phyloP scores from a whole-genome alignment of 176 grass and related monocot species.

The Oryza meyeriana region DNA sequence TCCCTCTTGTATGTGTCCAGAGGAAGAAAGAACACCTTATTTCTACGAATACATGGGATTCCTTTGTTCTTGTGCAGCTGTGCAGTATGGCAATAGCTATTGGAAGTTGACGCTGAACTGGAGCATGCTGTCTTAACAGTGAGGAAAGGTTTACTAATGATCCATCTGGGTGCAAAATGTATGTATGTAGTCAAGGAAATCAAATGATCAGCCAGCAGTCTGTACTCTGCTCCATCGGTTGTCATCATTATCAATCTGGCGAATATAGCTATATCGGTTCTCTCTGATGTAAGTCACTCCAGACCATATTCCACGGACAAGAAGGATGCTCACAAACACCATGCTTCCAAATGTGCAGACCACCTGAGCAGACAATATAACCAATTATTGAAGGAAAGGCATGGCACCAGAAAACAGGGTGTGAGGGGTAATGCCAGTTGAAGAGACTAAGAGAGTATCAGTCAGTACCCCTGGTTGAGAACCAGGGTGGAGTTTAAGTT shows the following conservation, averaged over 20 bases:
- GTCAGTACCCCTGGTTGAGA: not conserved
- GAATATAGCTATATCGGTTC: constrained; percentile 69
- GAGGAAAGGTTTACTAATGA: not conserved
- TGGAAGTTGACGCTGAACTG: not conserved
- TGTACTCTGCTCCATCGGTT: constrained; percentile 68
- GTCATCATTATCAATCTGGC: constrained; percentile 65
- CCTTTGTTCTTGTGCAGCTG: not conserved
- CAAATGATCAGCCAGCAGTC: constrained; percentile 45
- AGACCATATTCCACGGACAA: constrained; percentile 91
- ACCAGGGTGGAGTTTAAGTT: not conserved
- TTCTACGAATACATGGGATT: not conserved
- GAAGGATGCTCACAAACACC: constrained; percentile 82
- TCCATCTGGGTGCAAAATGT: not conserved
- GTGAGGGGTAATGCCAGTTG: not conserved
- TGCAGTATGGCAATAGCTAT: not conserved
- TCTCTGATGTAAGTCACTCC: constrained; percentile 78
- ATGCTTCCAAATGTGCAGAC: constrained; percentile 95
- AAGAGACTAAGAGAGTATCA: not conserved
- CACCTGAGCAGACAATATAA: constrained; percentile 45
- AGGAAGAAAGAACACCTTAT: constrained; percentile 7
- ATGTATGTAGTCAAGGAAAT: constrained; percentile 6
- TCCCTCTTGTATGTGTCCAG: not conserved
- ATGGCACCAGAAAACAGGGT: not conserved
- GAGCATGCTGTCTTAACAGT: constrained; percentile 13
- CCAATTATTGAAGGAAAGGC: not conserved